Evolutionary conservation across 2,329 filamentous ascomycete species (phyloP).

Genomic region (Aspergillus cejpii): DNA sequence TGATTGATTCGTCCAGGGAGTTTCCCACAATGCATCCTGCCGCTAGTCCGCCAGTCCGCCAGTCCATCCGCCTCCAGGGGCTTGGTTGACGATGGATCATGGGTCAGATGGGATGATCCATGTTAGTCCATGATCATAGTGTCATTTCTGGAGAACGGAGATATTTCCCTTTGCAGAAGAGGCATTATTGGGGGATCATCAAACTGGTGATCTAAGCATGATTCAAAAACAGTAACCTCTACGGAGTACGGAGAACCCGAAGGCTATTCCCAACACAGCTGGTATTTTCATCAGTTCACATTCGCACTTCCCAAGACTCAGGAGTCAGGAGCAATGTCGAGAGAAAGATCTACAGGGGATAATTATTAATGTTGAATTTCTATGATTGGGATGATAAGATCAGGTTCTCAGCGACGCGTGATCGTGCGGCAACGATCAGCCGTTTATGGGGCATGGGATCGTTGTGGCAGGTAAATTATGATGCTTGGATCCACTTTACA

Average conservation of each 20-base stretch:
- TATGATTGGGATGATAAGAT: constrained; percentile 17
- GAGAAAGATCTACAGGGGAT: constrained; percentile 11
- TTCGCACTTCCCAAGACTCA: too few species aligned
- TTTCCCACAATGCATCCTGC: constrained; percentile 5
- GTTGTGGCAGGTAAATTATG: constrained; percentile 29
- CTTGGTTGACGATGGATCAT: constrained; percentile 16
- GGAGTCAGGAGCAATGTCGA: too few species aligned
- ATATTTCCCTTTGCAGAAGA: not conserved
- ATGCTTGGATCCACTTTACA: constrained; percentile 5
- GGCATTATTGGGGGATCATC: not conserved
- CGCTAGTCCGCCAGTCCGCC: constrained; percentile 13
- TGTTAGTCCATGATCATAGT: not conserved
- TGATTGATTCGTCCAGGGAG: not conserved
- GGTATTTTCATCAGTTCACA: not conserved
- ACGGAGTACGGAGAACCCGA: not conserved
- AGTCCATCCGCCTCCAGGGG: constrained; percentile 15
- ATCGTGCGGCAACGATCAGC: constrained; percentile 33
- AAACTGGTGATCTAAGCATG: constrained; percentile 5
- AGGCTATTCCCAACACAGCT: not conserved
- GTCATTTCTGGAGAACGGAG: not conserved
- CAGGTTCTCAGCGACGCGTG: constrained; percentile 22
- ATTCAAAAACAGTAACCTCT: not conserved
- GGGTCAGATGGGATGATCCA: not conserved
- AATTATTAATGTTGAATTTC: constrained; percentile 1
- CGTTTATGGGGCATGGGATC: constrained; percentile 33